Evolutionary conservation across 177 flowering plant genomes (phyloP).

Genomic region (Vitis hybrid): DNA sequence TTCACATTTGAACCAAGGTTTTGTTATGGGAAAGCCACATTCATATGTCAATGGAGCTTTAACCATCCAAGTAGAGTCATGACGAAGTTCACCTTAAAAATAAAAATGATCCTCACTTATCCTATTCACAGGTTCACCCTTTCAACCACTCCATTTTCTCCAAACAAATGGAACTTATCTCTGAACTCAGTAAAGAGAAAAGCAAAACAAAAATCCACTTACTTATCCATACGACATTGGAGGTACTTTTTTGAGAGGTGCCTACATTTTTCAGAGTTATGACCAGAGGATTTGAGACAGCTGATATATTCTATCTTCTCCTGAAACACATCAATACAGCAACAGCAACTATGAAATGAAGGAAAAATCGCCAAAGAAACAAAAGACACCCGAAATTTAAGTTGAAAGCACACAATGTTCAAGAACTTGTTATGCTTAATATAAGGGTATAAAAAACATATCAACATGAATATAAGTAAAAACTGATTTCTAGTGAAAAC

Average conservation of each 20-base stretch:
- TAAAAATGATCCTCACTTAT: no score
- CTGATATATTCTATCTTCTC: slow-evolving; percentile 81
- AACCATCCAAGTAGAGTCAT: no score
- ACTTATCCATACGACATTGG: slow-evolving; percentile 94
- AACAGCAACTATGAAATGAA: not conserved
- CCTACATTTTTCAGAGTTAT: slow-evolving; percentile 79
- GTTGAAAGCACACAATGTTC: not conserved
- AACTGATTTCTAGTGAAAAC: not conserved
- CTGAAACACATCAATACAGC: slow-evolving; percentile 32
- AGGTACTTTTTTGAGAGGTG: slow-evolving; percentile 77
- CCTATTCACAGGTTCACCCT: no score
- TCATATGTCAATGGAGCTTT: no score
- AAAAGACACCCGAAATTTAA: not conserved
- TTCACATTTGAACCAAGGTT: no score
- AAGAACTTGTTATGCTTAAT: not conserved
- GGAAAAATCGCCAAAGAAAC: not conserved
- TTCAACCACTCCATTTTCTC: no score
- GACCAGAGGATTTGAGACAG: slow-evolving; percentile 77
- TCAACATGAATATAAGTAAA: not conserved
- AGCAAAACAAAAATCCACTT: slow-evolving; percentile 16
- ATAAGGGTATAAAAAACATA: not conserved
- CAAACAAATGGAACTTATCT: no score
- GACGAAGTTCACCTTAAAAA: no score
- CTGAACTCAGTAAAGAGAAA: not conserved
- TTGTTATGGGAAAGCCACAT: no score